A percentile compares a stretch with the other conserved stretches of the same genome.
These are phyloP conservation scores for Cladosporium colombiae DNA, from an alignment of 2,329 filamentous ascomycete species.

Conservation along the genomic window DNA sequence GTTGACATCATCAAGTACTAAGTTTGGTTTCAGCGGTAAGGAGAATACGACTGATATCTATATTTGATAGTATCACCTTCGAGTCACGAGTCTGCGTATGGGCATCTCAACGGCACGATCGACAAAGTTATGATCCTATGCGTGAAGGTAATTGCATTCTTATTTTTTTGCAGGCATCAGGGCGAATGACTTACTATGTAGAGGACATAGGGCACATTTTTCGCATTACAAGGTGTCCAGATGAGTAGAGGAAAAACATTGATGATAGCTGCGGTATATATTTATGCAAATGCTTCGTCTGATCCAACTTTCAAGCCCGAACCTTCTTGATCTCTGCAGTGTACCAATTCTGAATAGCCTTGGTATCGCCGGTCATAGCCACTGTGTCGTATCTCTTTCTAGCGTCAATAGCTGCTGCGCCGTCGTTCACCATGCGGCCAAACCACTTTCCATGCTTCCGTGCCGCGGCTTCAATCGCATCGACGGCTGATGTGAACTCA, in stretches of 20 bases:
- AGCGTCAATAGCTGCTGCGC: constrained; percentile 48
- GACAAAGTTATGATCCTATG: too few relatives aligned
- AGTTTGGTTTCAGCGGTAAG: too few relatives aligned
- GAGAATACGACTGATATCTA: too few relatives aligned
- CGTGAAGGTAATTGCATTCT: too few relatives aligned
- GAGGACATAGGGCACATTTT: too few relatives aligned
- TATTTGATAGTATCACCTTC: too few relatives aligned
- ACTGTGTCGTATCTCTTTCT: constrained; percentile 56
- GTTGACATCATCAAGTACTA: too few relatives aligned
- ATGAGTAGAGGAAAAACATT: not conserved
- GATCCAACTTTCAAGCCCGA: not conserved
- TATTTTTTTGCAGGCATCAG: too few relatives aligned
- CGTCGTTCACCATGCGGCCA: constrained; percentile 54
- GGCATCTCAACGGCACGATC: too few relatives aligned
- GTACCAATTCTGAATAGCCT: constrained; percentile 35
- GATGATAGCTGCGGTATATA: not conserved
- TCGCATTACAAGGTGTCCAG: too few relatives aligned
- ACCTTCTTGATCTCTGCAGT: constrained; percentile 20
- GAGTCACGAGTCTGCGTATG: too few relatives aligned
- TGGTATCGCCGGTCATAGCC: constrained; percentile 31
- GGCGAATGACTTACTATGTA: too few relatives aligned
- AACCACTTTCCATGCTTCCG: constrained; percentile 65
- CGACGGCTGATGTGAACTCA: constrained; percentile 51
- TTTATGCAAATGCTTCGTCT: not conserved
- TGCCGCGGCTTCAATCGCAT: constrained; percentile 56